Conservation (phyloP, 2,329 filamentous ascomycete genomes). For the Diaporthe nobilis region DNA sequence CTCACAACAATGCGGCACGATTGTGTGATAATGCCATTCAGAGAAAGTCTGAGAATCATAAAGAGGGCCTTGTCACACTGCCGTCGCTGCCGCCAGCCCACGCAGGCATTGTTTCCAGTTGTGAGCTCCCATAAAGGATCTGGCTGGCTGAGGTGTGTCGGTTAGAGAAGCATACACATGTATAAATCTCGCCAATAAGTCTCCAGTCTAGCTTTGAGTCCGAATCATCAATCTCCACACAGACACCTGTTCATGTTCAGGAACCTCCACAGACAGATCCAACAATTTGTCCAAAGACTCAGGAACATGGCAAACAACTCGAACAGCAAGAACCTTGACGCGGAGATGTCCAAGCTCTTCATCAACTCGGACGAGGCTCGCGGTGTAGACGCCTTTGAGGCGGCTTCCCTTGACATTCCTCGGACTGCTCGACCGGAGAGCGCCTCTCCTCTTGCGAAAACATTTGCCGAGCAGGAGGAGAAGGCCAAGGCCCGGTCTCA, state of each 20-base stretch:
- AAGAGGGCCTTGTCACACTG: background rate
- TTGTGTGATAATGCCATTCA: background rate
- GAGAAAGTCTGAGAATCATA: background rate
- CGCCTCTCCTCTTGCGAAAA: background rate
- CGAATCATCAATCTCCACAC: background rate
- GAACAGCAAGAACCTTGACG: background rate
- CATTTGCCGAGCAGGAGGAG: background rate
- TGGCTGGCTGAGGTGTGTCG: background rate
- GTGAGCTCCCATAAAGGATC: background rate
- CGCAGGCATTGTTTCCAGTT: background rate
- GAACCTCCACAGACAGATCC: background rate
- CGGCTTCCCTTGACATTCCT: background rate
- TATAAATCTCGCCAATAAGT: background rate
- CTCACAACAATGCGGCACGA: background rate
- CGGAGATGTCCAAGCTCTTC: background rate
- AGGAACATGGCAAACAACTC: constrained; percentile 17
- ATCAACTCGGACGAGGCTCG: background rate
- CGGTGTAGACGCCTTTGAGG: background rate
- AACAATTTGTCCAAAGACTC: background rate
- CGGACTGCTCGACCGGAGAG: background rate
- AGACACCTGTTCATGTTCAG: background rate
- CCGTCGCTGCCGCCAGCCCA: background rate
- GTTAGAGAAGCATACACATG: background rate
- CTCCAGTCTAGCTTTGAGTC: background rate
- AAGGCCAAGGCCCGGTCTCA: background rate